phyloP scores from a whole-genome alignment of 1,139 yeast genomes.

The Kodamaea fungicola region DNA sequence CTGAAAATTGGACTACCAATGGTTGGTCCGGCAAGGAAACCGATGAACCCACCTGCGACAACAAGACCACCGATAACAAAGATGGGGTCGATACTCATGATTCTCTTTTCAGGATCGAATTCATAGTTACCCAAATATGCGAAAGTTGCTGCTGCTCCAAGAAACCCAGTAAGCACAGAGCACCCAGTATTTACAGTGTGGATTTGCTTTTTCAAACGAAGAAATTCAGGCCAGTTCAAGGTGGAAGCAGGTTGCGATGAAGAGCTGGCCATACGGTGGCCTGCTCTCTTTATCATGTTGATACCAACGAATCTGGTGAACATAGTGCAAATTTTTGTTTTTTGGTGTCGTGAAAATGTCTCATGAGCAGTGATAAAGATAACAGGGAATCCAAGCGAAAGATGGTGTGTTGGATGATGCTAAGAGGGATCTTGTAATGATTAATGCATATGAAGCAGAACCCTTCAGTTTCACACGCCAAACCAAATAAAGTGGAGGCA shows the following conservation, averaged over 20 bases:
- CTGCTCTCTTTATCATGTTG: background rate
- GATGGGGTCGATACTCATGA: conserved; percentile 85
- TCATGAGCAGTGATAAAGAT: no score
- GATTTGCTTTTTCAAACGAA: conserved; percentile 70
- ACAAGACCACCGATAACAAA: conserved; percentile 70
- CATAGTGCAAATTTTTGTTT: conserved; percentile 2
- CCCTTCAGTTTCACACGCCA: no score
- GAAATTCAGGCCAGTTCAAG: conserved; percentile 75
- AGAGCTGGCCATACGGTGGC: conserved; percentile 1
- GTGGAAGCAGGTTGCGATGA: background rate
- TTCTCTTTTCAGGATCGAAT: conserved; percentile 80
- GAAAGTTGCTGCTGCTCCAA: conserved; percentile 73
- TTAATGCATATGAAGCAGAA: no score
- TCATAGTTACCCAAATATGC: conserved; percentile 74
- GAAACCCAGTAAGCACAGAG: conserved; percentile 63
- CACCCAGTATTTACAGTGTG: conserved; percentile 66
- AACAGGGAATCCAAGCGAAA: no score
- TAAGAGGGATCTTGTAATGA: no score
- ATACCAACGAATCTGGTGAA: conserved; percentile 3
- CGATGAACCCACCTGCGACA: conserved; percentile 67
- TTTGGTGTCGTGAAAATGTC: no score
- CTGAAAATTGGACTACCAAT: conserved; percentile 72
- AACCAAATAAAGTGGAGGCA: no score
- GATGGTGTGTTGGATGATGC: no score
- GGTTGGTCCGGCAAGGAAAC: conserved; percentile 80